Evolutionary conservation across 768 basidiomycete genomes (phyloP).

Genomic region (Phylloporus sp.): DNA sequence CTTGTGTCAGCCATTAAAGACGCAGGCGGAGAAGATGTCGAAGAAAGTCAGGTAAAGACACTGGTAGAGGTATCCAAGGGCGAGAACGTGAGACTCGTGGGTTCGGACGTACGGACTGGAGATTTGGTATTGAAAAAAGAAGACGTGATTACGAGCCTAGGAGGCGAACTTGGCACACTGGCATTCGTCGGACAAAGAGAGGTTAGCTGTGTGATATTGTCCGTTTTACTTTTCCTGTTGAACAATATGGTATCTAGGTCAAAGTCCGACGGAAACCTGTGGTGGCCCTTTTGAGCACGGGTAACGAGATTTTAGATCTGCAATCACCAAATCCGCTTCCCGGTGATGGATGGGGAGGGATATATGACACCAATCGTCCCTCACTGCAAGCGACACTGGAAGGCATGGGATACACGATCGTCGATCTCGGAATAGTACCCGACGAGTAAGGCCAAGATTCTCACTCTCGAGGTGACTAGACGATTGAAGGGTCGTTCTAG

Average conservation of each 20-base stretch:
- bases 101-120: conserved; percentile 68
- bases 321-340: conserved; percentile 37
- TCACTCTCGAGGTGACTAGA: neutral
- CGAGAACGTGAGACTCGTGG: conserved; percentile 72
- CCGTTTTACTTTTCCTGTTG: neutral
- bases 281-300: conserved; percentile 81
- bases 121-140: conserved; percentile 64
- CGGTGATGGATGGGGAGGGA: conserved; percentile 56
- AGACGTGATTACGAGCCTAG: conserved; percentile 56
- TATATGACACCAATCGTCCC: conserved; percentile 86
- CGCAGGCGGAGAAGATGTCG: conserved; percentile 40
- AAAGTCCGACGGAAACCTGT: conserved; percentile 66
- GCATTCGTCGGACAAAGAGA: conserved; percentile 72
- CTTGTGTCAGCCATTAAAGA: conserved; percentile 53
- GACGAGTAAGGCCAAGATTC: conserved; percentile 52
- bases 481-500: conserved; percentile 20
- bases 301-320: conserved; percentile 74
- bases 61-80: conserved; percentile 55
- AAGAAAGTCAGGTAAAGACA: conserved; percentile 70
- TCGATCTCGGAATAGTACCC: conserved; percentile 77
- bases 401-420: conserved; percentile 68
- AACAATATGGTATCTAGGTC: conserved; percentile 43
- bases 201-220: conserved; percentile 37
- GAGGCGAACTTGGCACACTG: conserved; percentile 83
- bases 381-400: conserved; percentile 67